Evolutionary conservation across 345 rosid species (phyloP).

Genomic region (Populus euphratica): DNA sequence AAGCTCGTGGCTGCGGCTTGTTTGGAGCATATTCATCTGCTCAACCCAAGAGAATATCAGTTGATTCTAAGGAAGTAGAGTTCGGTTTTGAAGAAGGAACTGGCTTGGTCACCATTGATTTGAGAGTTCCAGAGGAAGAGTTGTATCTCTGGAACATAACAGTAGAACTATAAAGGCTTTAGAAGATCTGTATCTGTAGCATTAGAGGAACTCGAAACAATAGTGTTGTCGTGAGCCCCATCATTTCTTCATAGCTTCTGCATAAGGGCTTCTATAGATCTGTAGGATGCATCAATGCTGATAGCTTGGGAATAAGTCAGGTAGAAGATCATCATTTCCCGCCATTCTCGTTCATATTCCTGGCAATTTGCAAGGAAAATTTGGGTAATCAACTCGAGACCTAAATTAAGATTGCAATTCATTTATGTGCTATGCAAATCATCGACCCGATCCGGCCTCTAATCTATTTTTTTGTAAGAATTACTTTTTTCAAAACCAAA

Average conservation of each 20-base stretch:
- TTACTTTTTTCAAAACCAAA: no score
- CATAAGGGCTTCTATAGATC: background rate
- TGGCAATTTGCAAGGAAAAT: background rate
- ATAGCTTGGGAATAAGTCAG: background rate
- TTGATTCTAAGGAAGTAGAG: conserved; percentile 33
- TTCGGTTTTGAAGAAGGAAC: conserved; percentile 38
- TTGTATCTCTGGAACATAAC: conserved; percentile 49
- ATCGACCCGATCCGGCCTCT: no score
- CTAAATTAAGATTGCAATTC: no score
- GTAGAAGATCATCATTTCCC: background rate
- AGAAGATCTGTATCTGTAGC: background rate
- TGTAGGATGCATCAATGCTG: background rate
- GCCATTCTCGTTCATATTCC: background rate
- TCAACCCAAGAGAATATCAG: conserved; percentile 36
- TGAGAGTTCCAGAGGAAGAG: conserved; percentile 45
- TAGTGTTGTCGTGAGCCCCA: background rate
- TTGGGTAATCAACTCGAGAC: no score
- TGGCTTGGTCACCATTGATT: conserved; percentile 39
- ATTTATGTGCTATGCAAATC: no score
- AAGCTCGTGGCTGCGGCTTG: conserved; percentile 45
- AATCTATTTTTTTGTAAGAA: no score
- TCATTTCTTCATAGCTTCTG: background rate
- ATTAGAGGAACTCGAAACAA: background rate
- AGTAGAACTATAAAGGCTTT: conserved; percentile 3
- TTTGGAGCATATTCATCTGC: conserved; percentile 50